Base-by-base conservation (phyloP, 176 grass and related monocot species). In the Oropetium thomaeum region DNA sequence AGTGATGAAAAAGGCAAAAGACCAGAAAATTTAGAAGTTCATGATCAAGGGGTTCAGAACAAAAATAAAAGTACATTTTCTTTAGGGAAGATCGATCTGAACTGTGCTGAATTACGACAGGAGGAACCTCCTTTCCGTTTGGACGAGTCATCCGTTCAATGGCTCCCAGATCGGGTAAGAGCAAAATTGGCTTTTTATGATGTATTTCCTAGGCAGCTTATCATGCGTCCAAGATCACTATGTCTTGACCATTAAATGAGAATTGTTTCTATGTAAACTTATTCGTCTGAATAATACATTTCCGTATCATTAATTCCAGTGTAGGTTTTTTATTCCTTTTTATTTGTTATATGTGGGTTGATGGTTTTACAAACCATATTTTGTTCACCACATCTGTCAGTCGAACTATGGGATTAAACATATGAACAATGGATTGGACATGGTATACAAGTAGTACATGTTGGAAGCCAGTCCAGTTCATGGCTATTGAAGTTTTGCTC, bases 111-210 rank as follows among this genome's bases (percentile, higher is more conserved):
- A 81, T 38, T 80, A 47, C 39, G 26, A 45, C 64, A 71, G 12
- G 60, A 84, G 20, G 81, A 25, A 20, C 71, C 33, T 65, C 75
- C 47, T 65, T 54, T 48, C 0, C 61, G 17, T 42, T 75, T 83
- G 54, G 31, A 70, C 35, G 47, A 76, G 16, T 68, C 78, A 62
- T 79, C 76, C 49, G 27, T 80, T 59, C 65, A 64, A 72, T 76
- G 34, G 76, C 55, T 79, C 40, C 48, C 55, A 51, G 79, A 82
- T 77, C 62, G 85, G 91, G 91, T 93, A 15, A 87, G 61, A n/a
- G 65, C 61, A 22, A 60, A 82, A 34, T 37, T 59, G 28, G 31
- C 26, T 11, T 60, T 34, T 14, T 71, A 60, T 81, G 6, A 32
- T 47, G 16, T 84, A 22, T 75, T 79, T 42, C n/a, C 58, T 72